Evolutionary conservation across 768 basidiomycete species (phyloP).

Genomic region (Boletus insuetus): DNA sequence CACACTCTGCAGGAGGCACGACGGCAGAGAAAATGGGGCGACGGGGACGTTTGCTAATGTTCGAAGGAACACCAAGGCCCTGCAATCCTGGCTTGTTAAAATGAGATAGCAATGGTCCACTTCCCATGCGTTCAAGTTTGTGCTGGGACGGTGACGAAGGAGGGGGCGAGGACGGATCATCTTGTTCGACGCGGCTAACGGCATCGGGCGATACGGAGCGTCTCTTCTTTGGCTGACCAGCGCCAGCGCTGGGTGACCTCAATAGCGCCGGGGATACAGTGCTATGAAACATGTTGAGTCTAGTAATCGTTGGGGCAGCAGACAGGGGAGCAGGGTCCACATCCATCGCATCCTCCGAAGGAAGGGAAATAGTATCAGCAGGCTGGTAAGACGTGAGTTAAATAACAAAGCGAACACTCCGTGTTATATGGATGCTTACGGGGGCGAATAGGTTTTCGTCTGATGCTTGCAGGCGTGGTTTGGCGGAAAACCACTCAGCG

Average conservation of each 20-base stretch:
- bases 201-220: conserved; percentile 59
- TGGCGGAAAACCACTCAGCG: conserved; percentile 50
- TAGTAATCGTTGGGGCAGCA: conserved; percentile 49
- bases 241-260: conserved; percentile 41
- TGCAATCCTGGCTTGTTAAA: conserved; percentile 51
- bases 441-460: conserved; percentile 29
- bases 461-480: conserved; percentile 20
- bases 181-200: conserved; percentile 36
- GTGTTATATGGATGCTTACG: conserved; percentile 20
- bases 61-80: conserved; percentile 55
- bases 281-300: conserved; percentile 64
- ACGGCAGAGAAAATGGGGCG: conserved; percentile 68
- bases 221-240: conserved; percentile 48
- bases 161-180: conserved; percentile 47
- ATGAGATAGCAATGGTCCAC: conserved; percentile 32
- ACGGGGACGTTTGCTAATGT: conserved; percentile 56
- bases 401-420: neutral
- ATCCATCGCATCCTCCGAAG: conserved; percentile 74
- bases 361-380: conserved; percentile 38
- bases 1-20: conserved; percentile 42
- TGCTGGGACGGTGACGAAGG: conserved; percentile 46
- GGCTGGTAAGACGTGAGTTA: conserved; percentile 30
- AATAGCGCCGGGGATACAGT: conserved; percentile 48
- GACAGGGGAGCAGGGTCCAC: conserved; percentile 58
- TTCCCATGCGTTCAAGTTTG: conserved; percentile 46